Evolutionary conservation across 2,329 filamentous ascomycete species (phyloP).

Genomic region (Diaporthe amygdali): DNA sequence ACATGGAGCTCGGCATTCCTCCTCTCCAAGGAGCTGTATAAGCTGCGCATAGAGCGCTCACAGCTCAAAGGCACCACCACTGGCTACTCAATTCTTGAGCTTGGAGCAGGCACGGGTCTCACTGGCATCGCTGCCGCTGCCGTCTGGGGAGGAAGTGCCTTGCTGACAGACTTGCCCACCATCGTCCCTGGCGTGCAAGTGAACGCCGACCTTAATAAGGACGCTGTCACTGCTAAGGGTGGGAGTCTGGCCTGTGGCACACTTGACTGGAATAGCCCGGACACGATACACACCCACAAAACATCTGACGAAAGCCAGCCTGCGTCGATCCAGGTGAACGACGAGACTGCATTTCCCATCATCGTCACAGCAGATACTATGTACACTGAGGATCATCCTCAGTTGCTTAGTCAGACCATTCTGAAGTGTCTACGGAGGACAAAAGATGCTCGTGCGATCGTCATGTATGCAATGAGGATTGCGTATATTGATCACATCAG

Average conservation of each 20-base stretch:
- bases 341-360: slow-evolving; percentile 20
- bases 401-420: slow-evolving; percentile 21
- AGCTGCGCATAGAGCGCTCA: slow-evolving; percentile 3
- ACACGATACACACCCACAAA: background rate
- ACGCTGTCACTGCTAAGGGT: background rate
- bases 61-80: background rate
- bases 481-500: slow-evolving; percentile 25
- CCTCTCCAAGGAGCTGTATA: slow-evolving; percentile 22
- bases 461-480: slow-evolving; percentile 24
- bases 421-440: slow-evolving; percentile 19
- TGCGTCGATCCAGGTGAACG: background rate
- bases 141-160: slow-evolving; percentile 10
- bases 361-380: slow-evolving; percentile 24
- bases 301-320: background rate
- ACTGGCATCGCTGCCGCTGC: slow-evolving; percentile 18
- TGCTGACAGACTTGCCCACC: slow-evolving; percentile 23
- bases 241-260: slow-evolving; percentile 11
- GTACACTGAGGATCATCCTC: slow-evolving; percentile 24
- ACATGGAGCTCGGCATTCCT: slow-evolving; percentile 26
- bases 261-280: slow-evolving; percentile 23
- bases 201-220: slow-evolving; percentile 21
- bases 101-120: slow-evolving; percentile 24
- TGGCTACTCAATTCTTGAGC: slow-evolving; percentile 19
- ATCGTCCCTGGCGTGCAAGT: slow-evolving; percentile 24
- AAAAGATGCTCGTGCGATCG: slow-evolving; percentile 1